Percentiles rank a stretch among this genome's conserved stretches.
Evolutionary conservation across 192 early-diverging fungal genomes (phyloP).

Genomic region (Umbelopsis sp.): DNA sequence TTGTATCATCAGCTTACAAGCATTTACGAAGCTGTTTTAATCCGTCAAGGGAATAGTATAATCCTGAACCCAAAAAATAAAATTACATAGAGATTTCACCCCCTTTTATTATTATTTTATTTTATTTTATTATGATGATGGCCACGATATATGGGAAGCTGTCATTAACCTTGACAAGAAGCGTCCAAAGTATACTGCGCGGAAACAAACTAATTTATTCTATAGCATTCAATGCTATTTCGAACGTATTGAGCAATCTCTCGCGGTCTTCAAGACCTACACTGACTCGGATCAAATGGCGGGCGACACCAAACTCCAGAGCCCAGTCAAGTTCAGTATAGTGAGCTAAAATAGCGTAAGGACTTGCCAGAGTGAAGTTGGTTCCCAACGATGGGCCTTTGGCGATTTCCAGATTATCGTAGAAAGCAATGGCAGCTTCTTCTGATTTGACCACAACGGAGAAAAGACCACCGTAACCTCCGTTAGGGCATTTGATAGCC

Average conservation of each 20-base stretch:
- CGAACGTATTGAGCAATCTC: slow-evolving; percentile 71
- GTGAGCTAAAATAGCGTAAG: slow-evolving; percentile 96
- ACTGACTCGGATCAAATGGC: slow-evolving; percentile 81
- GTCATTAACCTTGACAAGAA: no score
- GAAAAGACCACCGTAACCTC: slow-evolving; percentile 89
- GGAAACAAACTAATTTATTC: slow-evolving; percentile 9
- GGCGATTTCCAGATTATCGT: slow-evolving; percentile 76
- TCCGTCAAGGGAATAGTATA: not conserved
- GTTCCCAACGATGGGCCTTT: slow-evolving; percentile 97
- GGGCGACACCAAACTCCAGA: slow-evolving; percentile 70
- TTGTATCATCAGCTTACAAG: not conserved
- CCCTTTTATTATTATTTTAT: no score
- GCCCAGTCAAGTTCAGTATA: slow-evolving; percentile 96
- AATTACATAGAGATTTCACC: not conserved
- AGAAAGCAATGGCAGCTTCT: slow-evolving; percentile 68
- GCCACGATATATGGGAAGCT: no score
- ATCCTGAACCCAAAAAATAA: not conserved
- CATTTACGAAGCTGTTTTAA: not conserved
- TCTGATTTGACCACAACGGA: slow-evolving; percentile 72
- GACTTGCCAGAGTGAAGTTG: slow-evolving; percentile 93
- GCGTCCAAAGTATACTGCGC: not conserved
- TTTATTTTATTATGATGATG: no score
- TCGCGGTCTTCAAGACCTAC: slow-evolving; percentile 84
- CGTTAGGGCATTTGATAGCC: slow-evolving; percentile 53
- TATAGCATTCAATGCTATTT: slow-evolving; percentile 67